A percentile compares a stretch with the other conserved stretches of the same genome.
These are phyloP conservation scores for Pythium angustatum DNA, from an alignment of 352 stramenopile genomes.

Conservation along the genomic window DNA sequence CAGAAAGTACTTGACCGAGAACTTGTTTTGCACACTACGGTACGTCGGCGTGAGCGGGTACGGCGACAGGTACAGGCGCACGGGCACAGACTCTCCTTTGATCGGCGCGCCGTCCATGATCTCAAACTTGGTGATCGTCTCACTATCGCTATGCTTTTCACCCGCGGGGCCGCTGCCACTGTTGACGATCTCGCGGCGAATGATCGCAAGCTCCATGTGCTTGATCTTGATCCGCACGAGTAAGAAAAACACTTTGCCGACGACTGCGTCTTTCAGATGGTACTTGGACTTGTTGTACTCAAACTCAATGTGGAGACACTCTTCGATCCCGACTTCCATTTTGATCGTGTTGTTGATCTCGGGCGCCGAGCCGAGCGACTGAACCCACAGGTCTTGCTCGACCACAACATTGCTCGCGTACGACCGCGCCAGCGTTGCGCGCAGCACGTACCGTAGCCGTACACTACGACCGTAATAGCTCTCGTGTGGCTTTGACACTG, in stretches of 20 bases:
- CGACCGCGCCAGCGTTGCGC: constrained; percentile 90
- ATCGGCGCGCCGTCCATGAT: constrained; percentile 99
- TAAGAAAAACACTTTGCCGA: constrained; percentile 98
- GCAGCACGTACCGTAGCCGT: constrained; percentile 95
- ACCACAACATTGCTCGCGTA: constrained; percentile 90
- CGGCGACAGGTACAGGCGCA: constrained; percentile 94
- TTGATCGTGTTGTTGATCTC: constrained; percentile 93
- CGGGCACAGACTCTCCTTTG: constrained; percentile 96
- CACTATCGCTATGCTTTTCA: constrained; percentile 92
- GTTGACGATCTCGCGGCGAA: constrained; percentile 92
- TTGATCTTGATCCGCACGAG: constrained; percentile 99
- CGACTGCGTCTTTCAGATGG: constrained; percentile 96
- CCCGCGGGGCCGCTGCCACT: constrained; percentile 43
- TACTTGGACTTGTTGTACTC: constrained; percentile 97
- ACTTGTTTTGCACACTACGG: constrained; percentile 88
- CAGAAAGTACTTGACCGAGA: constrained; percentile 96
- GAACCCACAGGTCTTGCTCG: constrained; percentile 95
- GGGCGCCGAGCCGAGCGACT: constrained; percentile 62
- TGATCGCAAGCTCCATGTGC: constrained; percentile 98
- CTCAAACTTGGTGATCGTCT: constrained; percentile 98
- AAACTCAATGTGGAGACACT: constrained; percentile 99
- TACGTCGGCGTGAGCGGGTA: constrained; percentile 91
- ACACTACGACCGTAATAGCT: constrained; percentile 97
- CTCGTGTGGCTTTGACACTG: constrained; percentile 95
- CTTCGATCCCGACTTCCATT: constrained; percentile 99